Evolutionary conservation across 345 rosid genomes (phyloP).

Genomic region (Pelargonium nanum): DNA sequence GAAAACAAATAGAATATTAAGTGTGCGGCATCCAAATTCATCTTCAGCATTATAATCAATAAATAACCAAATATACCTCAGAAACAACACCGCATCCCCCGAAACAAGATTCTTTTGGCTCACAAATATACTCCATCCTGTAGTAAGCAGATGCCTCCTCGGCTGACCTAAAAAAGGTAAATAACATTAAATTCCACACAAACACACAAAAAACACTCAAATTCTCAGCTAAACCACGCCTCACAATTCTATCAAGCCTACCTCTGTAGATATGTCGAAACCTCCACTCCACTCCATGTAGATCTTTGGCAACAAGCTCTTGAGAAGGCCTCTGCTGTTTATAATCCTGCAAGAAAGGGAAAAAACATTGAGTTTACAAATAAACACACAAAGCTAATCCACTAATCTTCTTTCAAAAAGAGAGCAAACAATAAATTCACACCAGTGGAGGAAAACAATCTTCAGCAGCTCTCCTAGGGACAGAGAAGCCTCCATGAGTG

Average conservation of each 20-base stretch:
- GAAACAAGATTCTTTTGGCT: slow-evolving; percentile 85
- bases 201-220: slow-evolving; percentile 1
- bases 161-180: slow-evolving; percentile 67
- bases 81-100: slow-evolving; percentile 87
- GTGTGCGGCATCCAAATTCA: neutral
- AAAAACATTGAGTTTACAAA: neutral
- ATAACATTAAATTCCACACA: neutral
- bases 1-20: too few relatives aligned
- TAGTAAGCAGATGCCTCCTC: slow-evolving; percentile 91
- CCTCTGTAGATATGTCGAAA: slow-evolving; percentile 90
- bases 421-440: slow-evolving; percentile 3
- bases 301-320: slow-evolving; percentile 79
- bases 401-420: neutral
- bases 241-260: slow-evolving; percentile 12
- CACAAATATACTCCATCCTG: slow-evolving; percentile 94
- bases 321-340: slow-evolving; percentile 87
- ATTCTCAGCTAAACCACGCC: neutral
- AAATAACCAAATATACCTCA: slow-evolving; percentile 35
- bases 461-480: slow-evolving; percentile 85
- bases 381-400: neutral
- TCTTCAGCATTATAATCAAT: too few relatives aligned
- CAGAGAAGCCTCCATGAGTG: slow-evolving; percentile 93
- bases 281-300: slow-evolving; percentile 83
- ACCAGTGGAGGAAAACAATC: slow-evolving; percentile 86
- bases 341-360: slow-evolving; percentile 42